Conservation (phyloP, 441 rosid species). For the Populus trichocarpa region DNA sequence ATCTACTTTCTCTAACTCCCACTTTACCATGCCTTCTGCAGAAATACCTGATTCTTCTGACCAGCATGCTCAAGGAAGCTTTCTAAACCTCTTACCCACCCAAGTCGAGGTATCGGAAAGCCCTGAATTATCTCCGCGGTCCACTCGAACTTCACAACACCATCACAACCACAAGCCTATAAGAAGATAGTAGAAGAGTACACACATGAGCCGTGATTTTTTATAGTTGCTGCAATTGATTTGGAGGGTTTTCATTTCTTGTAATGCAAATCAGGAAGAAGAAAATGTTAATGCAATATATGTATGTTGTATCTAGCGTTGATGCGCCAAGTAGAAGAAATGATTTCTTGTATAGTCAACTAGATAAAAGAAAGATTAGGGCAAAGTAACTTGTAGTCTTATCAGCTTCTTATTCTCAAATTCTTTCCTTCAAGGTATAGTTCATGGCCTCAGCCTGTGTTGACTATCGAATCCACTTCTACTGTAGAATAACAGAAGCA, state of each 20-base stretch:
- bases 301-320: too few species aligned
- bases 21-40: conserved; percentile 10
- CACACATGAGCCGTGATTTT: background rate
- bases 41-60: conserved; percentile 33
- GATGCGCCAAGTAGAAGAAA: background rate
- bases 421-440: background rate
- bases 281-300: background rate
- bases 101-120: background rate
- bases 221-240: background rate
- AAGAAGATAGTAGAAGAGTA: background rate
- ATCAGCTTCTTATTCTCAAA: background rate
- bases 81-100: conserved; percentile 37
- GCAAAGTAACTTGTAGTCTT: background rate
- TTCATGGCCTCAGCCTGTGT: background rate
- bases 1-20: background rate
- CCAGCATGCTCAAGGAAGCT: conserved; percentile 32
- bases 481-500: background rate
- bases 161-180: background rate
- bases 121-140: background rate
- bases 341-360: background rate
- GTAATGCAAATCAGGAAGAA: background rate
- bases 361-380: background rate
- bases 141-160: background rate
- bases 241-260: background rate
- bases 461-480: background rate